These are phyloP conservation scores for Solanum piurae DNA, from an alignment of 257 asterid genomes.

Conservation along the genomic window DNA sequence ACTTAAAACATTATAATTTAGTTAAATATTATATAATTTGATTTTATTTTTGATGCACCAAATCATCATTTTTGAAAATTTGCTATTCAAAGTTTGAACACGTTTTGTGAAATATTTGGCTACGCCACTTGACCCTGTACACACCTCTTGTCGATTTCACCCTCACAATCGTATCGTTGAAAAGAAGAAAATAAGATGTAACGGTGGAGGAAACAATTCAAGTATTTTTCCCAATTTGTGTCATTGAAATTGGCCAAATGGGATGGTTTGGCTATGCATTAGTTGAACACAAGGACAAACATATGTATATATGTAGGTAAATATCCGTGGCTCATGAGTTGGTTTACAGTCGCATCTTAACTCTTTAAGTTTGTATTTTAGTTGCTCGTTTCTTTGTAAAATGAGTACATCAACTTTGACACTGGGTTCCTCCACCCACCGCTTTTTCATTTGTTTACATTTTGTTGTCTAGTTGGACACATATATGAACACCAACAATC, in stretches of 20 bases:
- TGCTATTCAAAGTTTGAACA: not conserved
- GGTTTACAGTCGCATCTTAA: not conserved
- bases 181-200: not conserved
- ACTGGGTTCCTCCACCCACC: not conserved
- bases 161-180: not conserved
- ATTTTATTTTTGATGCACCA: not conserved
- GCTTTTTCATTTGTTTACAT: not conserved
- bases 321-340: not conserved
- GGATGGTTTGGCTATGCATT: not conserved
- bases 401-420: not conserved
- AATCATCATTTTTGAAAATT: not conserved
- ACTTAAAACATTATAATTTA: too few species aligned
- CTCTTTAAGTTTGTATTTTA: not conserved
- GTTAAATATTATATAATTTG: not conserved
- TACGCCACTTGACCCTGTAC: not conserved
- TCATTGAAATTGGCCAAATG: not conserved
- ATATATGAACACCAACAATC: not conserved
- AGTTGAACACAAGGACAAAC: not conserved
- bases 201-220: not conserved
- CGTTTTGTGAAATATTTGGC: not conserved
- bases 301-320: not conserved
- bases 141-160: not conserved
- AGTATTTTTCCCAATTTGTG: not conserved
- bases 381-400: not conserved
- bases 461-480: not conserved